These are phyloP conservation scores for Kazachstania martiniae DNA, from an alignment of 805 yeast species.

Conservation along the genomic window DNA sequence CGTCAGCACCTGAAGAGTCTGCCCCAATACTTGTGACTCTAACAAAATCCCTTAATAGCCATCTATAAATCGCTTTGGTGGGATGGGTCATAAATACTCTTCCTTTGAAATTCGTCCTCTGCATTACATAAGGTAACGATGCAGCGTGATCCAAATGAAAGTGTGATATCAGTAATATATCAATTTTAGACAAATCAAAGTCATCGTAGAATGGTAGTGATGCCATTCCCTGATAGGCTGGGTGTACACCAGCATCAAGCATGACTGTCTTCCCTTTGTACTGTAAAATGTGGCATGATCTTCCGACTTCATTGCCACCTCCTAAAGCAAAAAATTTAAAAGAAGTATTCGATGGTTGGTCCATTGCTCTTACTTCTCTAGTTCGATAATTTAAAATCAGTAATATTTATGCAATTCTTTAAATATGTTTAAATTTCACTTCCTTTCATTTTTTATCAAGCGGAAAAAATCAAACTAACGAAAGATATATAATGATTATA, in stretches of 20 bases:
- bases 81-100: slow-evolving; percentile 99
- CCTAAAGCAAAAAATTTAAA: slow-evolving; percentile 82
- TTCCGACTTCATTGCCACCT: slow-evolving; percentile 97
- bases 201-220: slow-evolving; percentile 94
- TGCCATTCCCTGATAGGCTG: slow-evolving; percentile 82
- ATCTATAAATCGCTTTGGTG: slow-evolving; percentile 92
- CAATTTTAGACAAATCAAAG: slow-evolving; percentile 80
- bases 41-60: slow-evolving; percentile 91
- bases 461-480: no score
- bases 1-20: slow-evolving; percentile 28
- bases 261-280: slow-evolving; percentile 90
- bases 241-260: slow-evolving; percentile 98
- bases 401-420: no score
- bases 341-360: slow-evolving; percentile 19
- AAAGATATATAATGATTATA: no score
- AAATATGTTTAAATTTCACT: no score
- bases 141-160: slow-evolving; percentile 98
- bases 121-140: slow-evolving; percentile 95
- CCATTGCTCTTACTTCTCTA: neutral
- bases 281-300: slow-evolving; percentile 88
- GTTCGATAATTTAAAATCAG: no score
- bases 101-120: slow-evolving; percentile 88
- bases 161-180: slow-evolving; percentile 79
- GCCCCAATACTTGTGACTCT: slow-evolving; percentile 63
- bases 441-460: no score